Evolutionary conservation across 805 yeast species (phyloP), one percentile per base, ranked within the genome.

Genomic region (Blastobotrys terrestris): DNA sequence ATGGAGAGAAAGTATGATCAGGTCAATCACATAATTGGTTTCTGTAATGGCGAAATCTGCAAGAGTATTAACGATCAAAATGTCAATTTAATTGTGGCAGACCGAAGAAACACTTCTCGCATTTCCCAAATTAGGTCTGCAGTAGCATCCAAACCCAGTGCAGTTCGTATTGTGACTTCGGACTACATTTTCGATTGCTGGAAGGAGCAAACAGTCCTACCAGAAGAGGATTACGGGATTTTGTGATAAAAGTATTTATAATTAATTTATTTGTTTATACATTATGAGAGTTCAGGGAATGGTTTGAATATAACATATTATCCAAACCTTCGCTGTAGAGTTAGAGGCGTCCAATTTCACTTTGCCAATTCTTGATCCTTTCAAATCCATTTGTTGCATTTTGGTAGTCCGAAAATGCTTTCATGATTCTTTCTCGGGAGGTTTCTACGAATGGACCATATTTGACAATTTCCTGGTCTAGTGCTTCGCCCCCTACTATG

Each of bases 361-460:
- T 58, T 45, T 61, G 67, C 71, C 71, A 67, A 48, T 57, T 53
- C 14, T 54, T 58, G 15, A 68, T 67, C 16, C 67, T 53, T 52
- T 67, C 71, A 49, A 67, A 67, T n/a, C 71, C 71, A 53, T 67
- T 67, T 41, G 55, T 44, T 13, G 61, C 63, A 48, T 70, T 66
- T 67, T 85, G 92, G 66, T 85, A 91, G 65, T 86, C 90, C 67
- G 70, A 61, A 61, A 87, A 83, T 0, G 88, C 94, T 60, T 84
- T 69, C 58, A 80, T 76, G 55, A 90, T 83, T 56, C 79, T 80
- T 50, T 81, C 85, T 51, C 76, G 75, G 19, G 84, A 71, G 6
- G 86, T 79, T 56, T 87, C 92, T 15, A 90, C 97, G 64, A 90
- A 91, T 13, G 97, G 97, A 15, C 97, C 97, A 65, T 89, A 84